These are phyloP conservation scores for Aciculosporium take DNA, from an alignment of 2,329 filamentous ascomycete genomes.

Conservation along the genomic window DNA sequence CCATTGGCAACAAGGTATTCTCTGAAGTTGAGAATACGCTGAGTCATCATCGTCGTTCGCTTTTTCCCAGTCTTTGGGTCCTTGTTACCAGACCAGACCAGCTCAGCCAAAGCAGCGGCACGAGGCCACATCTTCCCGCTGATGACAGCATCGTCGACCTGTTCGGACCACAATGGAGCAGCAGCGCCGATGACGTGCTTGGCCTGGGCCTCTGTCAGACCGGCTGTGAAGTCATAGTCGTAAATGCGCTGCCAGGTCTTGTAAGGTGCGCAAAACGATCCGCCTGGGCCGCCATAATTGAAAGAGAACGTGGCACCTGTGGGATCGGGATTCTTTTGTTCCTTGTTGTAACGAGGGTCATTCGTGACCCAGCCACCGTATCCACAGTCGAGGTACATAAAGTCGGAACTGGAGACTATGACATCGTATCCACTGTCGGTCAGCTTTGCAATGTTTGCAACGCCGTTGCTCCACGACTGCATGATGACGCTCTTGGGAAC, in stretches of 20 bases:
- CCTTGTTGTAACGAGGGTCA: conserved; percentile 38
- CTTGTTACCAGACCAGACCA: conserved; percentile 40
- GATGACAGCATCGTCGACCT: conserved; percentile 37
- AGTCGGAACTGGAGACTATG: conserved; percentile 41
- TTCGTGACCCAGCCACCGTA: conserved; percentile 39
- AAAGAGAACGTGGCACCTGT: conserved; percentile 25
- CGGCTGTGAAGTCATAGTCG: conserved; percentile 39
- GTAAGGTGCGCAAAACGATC: conserved; percentile 44
- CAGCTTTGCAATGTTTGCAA: conserved; percentile 35
- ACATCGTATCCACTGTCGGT: conserved; percentile 36
- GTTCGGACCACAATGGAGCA: conserved; percentile 38
- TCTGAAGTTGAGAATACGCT: conserved; percentile 43
- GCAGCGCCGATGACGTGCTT: conserved; percentile 36
- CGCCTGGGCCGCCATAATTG: conserved; percentile 39
- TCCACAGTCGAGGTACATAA: conserved; percentile 43
- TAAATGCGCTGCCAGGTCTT: conserved; percentile 48
- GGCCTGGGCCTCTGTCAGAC: conserved; percentile 30
- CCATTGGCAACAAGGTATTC: conserved; percentile 43
- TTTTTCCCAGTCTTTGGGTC: conserved; percentile 31
- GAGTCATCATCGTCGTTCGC: conserved; percentile 22
- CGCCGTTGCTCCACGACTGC: conserved; percentile 40
- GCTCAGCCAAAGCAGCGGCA: conserved; percentile 39
- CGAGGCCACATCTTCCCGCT: conserved; percentile 40
- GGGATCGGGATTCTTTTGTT: conserved; percentile 34
- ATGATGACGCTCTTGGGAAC: conserved; percentile 37